These are phyloP conservation scores for Limonium bicolor DNA, from an alignment of 148 eudicot genomes.

Conservation along the genomic window DNA sequence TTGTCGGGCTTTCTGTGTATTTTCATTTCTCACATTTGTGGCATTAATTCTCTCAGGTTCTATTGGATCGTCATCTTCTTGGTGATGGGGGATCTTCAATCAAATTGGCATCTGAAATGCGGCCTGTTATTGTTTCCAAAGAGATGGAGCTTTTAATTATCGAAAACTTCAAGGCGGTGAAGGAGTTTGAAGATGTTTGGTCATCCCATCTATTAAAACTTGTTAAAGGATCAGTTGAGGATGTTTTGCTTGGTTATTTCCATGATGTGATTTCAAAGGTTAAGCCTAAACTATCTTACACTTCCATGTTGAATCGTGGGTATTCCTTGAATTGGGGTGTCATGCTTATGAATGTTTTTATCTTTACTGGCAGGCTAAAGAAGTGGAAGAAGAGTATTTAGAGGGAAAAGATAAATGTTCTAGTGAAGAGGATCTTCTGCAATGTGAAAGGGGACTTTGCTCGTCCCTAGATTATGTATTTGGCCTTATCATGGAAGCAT, in stretches of 20 bases:
- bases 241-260: constrained; percentile 44
- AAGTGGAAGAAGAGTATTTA: constrained; percentile 23
- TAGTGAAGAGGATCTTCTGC: constrained; percentile 7
- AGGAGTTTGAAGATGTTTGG: constrained; percentile 35
- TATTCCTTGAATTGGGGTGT: not conserved
- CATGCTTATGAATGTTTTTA: not conserved
- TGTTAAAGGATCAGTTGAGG: constrained; percentile 31
- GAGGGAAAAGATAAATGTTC: not conserved
- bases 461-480: constrained; percentile 22
- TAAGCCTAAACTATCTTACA: not conserved
- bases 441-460: constrained; percentile 21
- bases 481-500: constrained; percentile 18
- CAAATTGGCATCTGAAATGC: constrained; percentile 20
- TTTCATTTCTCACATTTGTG: not conserved
- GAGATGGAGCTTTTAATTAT: constrained; percentile 40
- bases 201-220: constrained; percentile 15
- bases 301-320: not conserved
- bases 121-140: constrained; percentile 37
- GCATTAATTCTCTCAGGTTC: constrained; percentile 23
- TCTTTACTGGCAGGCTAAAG: constrained; percentile 28
- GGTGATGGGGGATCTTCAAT: constrained; percentile 24
- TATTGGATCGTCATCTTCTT: constrained; percentile 53
- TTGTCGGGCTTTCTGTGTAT: not conserved
- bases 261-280: constrained; percentile 57
- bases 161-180: constrained; percentile 44